These are phyloP conservation scores for Yamagishiella unicocca DNA, from an alignment of 139 green algal species.

Conservation along the genomic window DNA sequence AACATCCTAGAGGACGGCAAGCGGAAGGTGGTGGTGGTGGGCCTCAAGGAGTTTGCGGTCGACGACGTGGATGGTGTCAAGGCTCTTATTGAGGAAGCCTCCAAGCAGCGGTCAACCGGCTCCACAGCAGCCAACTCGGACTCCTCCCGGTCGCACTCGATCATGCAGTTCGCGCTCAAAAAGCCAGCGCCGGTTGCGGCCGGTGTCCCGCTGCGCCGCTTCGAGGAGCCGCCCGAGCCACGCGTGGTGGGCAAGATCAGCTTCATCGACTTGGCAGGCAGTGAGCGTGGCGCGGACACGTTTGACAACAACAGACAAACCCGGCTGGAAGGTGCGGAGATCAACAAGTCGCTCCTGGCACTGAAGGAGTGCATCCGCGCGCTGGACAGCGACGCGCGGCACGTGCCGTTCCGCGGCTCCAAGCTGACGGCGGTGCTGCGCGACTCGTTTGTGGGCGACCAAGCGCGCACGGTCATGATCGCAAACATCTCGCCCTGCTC, in stretches of 20 bases:
- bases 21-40: slow-evolving; percentile 88
- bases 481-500: slow-evolving; percentile 94
- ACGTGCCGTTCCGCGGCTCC: slow-evolving; percentile 96
- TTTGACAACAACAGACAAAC: slow-evolving; percentile 95
- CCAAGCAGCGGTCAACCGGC: slow-evolving; percentile 83
- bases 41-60: slow-evolving; percentile 80
- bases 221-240: slow-evolving; percentile 41
- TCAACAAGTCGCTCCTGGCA: slow-evolving; percentile 98
- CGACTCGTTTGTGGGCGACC: slow-evolving; percentile 84
- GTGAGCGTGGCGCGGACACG: slow-evolving; percentile 97
- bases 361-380: slow-evolving; percentile 94
- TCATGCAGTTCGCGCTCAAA: slow-evolving; percentile 95
- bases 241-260: slow-evolving; percentile 91
- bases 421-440: slow-evolving; percentile 91
- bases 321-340: slow-evolving; percentile 89
- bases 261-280: slow-evolving; percentile 99
- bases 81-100: slow-evolving; percentile 86
- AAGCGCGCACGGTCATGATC: slow-evolving; percentile 98
- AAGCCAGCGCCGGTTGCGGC: neutral
- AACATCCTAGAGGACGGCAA: slow-evolving; percentile 95
- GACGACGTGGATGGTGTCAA: slow-evolving; percentile 68
- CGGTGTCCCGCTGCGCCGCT: neutral
- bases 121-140: slow-evolving; percentile 97
- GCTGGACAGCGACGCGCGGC: slow-evolving; percentile 88
- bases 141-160: slow-evolving; percentile 95